Base-by-base conservation (phyloP, 2,329 filamentous ascomycete species). In the Penicillium digitatum region DNA sequence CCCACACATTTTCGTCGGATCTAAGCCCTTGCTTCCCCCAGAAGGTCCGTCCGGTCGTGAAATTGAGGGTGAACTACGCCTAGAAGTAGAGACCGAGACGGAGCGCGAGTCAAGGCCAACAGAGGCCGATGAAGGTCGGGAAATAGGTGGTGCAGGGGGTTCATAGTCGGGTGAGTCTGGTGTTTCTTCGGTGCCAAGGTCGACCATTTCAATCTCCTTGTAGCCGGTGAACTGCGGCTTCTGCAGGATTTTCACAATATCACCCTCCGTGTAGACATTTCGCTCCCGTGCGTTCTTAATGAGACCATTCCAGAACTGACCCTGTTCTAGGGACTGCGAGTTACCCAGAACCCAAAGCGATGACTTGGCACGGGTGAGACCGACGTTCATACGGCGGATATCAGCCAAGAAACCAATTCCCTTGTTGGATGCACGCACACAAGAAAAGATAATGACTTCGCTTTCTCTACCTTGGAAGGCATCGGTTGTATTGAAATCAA, bases 401-500 rank as follows among this genome's bases (percentile, higher is more conserved):
- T 99, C 94, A 52, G 90, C 89, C 82, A 99, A 87, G 84, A 99
- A 99, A 81, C 94, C 94, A 68, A 99, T 96, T 66, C 93, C 91
- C 8, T 87, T 89, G n/a, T 89, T 84, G 29, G 88, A 93, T 22
- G 94, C 93, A 76, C 94, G 87, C 58, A 99, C 94, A 73, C 95
- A 99, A 38, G 94, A 97, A 78, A 99, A 99, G 61, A 99, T 97
- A 72, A 99, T 97, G 60, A 99, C 87, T 69, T 99, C 94, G 67
- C 91, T 94, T 74, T 99, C 94, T 63, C 95, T 86, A 59, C 94
- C 94, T 72, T 99, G 91, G 72, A 96, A 99, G 18, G 94, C 95
- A 75, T 99, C 94, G 0, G 94, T 99, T 0, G 94, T 99, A 72
- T 99, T 99, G 82, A 99, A 99, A 63, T 99, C 95, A 61, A 99